Evolutionary conservation across 75 land plant genomes (phyloP), one percentile per base, ranked within the genome.

Genomic region (Pinus albicaulis): DNA sequence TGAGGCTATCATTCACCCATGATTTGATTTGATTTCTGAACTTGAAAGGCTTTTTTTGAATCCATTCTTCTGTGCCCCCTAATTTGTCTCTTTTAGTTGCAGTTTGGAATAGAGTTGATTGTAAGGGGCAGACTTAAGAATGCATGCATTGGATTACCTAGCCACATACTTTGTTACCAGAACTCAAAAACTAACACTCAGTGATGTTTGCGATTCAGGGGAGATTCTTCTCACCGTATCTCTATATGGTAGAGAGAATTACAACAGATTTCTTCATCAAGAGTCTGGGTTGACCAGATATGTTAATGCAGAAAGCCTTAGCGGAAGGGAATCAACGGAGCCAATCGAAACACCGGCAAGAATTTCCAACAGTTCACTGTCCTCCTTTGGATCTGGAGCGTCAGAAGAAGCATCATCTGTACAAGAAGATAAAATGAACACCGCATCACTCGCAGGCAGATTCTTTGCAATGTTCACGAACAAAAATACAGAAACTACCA

Each of bases 221-320:
- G 95, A 92, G 76, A 89, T 92, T 80, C 80, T 76, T 71, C 83
- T 92, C 7, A 71, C 70, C 56, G 71, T 92, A 28, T 83, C 72
- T 66, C 79, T 92, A 55, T 85, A 63, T 68, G 82, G 80, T 23
- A 80, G 76, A 78, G 80, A 80, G 41, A 48, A 62, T 38, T 77
- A 48, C 74, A 74, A 68, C 75, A 79, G 57, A 76, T 68, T 60
- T 59, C 78, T 36, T 52, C 55, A 81, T 20, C 12, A 68, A 41
- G 57, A 74, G n/a, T 20, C 75, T 23, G 41, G 55, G 19, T 55
- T 22, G 36, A 16, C 55, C 38, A 16, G 15, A 44, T 55, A 71
- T 41, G 64, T 41, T 71, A 68, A 59, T 66, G 76, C 38, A 48
- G 80, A 78, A 55, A 26, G 70, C 76, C 66, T 13, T 1, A 44